Conservation (phyloP, 192 early-diverging fungal genomes). For the Coemansia sp. region DNA sequence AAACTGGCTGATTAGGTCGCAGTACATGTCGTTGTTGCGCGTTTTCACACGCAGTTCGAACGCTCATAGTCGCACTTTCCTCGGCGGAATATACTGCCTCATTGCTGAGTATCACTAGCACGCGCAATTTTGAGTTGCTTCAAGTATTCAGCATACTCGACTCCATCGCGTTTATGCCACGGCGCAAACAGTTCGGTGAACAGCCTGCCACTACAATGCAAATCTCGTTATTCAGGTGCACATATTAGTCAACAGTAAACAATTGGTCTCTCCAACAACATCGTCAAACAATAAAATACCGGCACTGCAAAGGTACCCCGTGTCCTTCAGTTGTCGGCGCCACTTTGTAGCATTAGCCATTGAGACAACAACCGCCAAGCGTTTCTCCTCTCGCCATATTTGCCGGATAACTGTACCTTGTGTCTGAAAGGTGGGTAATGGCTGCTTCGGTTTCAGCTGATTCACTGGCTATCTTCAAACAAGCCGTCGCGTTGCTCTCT, state of each 20-base stretch:
- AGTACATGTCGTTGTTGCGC: background rate
- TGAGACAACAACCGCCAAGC: background rate
- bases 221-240: background rate
- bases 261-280: background rate
- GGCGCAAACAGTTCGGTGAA: slow-evolving; percentile 48
- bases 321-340: slow-evolving; percentile 2
- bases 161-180: slow-evolving; percentile 44
- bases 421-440: slow-evolving; percentile 29
- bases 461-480: slow-evolving; percentile 8
- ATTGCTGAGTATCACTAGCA: slow-evolving; percentile 25
- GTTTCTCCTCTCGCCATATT: background rate
- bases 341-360: background rate
- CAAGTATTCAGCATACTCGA: slow-evolving; percentile 36
- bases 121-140: slow-evolving; percentile 44
- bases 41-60: background rate
- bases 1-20: background rate
- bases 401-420: slow-evolving; percentile 19
- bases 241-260: background rate
- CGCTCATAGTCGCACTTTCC: background rate
- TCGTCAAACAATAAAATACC: background rate
- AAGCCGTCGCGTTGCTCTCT: slow-evolving; percentile 7
- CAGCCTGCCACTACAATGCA: slow-evolving; percentile 38
- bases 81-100: background rate
- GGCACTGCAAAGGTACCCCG: background rate
- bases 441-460: slow-evolving; percentile 23